phyloP scores from a whole-genome alignment of 306 rosid species.

The Vicia sativa region DNA sequence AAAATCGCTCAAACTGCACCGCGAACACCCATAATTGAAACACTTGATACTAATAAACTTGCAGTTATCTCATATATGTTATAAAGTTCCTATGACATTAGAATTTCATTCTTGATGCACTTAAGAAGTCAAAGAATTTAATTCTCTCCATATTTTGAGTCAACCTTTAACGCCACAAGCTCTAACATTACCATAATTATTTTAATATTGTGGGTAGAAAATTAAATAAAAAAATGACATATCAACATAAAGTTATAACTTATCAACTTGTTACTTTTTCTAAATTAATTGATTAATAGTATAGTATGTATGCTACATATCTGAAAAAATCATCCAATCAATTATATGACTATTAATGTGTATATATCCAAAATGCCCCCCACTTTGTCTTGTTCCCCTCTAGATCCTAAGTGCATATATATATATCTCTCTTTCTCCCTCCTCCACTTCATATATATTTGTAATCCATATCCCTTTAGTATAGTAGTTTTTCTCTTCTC shows the following conservation, averaged over 20 bases:
- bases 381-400: constrained; percentile 27
- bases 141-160: no score
- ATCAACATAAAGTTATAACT: neutral
- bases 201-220: no score
- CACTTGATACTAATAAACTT: no score
- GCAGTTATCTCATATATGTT: no score
- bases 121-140: no score
- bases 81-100: no score
- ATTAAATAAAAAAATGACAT: no score
- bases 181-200: no score
- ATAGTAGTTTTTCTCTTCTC: constrained; percentile 2
- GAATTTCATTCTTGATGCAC: no score
- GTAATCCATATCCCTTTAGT: neutral
- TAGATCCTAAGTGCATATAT: neutral
- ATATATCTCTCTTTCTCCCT: neutral
- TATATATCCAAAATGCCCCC: constrained; percentile 29
- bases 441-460: neutral
- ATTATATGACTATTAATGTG: constrained; percentile 9
- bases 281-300: neutral
- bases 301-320: neutral
- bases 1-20: no score
- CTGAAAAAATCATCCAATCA: neutral
- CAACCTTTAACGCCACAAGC: no score
- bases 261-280: neutral
- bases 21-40: no score